phyloP scores from a whole-genome alignment of 2,329 filamentous ascomycete species.

The Sporothrix pseudoabietina region DNA sequence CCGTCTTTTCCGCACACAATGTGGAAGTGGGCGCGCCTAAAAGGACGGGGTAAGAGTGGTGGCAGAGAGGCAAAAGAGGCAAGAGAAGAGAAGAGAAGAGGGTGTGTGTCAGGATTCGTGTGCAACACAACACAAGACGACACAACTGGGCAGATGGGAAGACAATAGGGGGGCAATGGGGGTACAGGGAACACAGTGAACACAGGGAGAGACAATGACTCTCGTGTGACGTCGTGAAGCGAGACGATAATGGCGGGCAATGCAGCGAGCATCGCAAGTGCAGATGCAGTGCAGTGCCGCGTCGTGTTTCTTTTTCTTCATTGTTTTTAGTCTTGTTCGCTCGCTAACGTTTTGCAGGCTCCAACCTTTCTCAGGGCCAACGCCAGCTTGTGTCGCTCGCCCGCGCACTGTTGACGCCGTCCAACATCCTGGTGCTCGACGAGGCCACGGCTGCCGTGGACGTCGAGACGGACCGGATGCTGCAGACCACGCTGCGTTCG shows the following conservation, averaged over 20 bases:
- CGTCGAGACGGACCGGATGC: constrained; percentile 67
- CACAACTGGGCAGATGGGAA: neutral
- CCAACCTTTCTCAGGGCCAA: constrained; percentile 93
- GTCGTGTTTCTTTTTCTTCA: neutral
- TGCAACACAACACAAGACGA: neutral
- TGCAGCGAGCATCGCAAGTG: constrained; percentile 15
- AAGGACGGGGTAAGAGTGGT: constrained; percentile 7
- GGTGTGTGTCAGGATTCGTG: constrained; percentile 15
- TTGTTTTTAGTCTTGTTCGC: neutral
- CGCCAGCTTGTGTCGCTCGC: constrained; percentile 92
- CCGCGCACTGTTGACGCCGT: constrained; percentile 88
- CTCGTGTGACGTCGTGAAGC: neutral
- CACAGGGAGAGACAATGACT: neutral
- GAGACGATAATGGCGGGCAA: constrained; percentile 3
- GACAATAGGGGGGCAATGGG: neutral
- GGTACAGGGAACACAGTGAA: neutral
- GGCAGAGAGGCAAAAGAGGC: neutral
- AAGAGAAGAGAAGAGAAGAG: neutral
- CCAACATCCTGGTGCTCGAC: constrained; percentile 94
- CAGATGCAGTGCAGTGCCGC: neutral
- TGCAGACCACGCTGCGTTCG: constrained; percentile 65
- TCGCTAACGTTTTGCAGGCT: constrained; percentile 57
- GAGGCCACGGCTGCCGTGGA: constrained; percentile 85
- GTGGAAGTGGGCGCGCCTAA: neutral
- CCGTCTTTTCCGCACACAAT: constrained; percentile 24